Base-by-base conservation (phyloP, 192 early-diverging fungal genomes). In the Chytriomyces hyalinus region DNA sequence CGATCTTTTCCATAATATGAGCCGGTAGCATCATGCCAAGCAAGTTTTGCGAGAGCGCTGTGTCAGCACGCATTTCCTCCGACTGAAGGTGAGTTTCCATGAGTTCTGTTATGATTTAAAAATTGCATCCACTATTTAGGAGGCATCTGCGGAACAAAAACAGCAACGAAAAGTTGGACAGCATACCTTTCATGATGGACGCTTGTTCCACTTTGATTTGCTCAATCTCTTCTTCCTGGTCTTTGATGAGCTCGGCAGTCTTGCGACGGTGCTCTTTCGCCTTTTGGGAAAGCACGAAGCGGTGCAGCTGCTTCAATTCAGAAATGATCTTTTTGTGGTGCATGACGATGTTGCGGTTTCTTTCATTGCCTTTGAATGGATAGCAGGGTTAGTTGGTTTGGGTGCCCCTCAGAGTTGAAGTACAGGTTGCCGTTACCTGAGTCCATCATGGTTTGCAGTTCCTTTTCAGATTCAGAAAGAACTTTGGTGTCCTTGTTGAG, bases 181-280 rank as follows among this genome's bases (percentile, higher is more conserved):
- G 3, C 22, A 13, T 4, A 70, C 70, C 70, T 48, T 78, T 46
- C 77, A 78, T 78, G 9, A 49, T 50, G 8, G 68, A 26, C 10
- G 66, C 68, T 70, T 78, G 77, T 63, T 78, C 77, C 9, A 68
- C 60, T 63, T 78, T 78, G 48, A 72, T 65, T 43, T 64, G 69
- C 51, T 73, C 65, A 66, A 78, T 78, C 47, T 78, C 77, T 47
- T 78, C 77, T 62, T 78, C 77, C 46, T 78, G 77, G 10, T 78
- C 77, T 36, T 78, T 78, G 24, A 70, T 36, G 11, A 78, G 17
- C 20, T 78, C 77, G 5, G 77, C 20, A 63, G 73, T 20, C 46
- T 78, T 78, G 43, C 77, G 68, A 47, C 77, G 77, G 24, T 78
- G 77, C 65, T 72, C 77, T 36, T 70, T 70, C 45, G 59, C n/a